phyloP scores from a whole-genome alignment of 257 asterid species.

The Salvia hispanica region DNA sequence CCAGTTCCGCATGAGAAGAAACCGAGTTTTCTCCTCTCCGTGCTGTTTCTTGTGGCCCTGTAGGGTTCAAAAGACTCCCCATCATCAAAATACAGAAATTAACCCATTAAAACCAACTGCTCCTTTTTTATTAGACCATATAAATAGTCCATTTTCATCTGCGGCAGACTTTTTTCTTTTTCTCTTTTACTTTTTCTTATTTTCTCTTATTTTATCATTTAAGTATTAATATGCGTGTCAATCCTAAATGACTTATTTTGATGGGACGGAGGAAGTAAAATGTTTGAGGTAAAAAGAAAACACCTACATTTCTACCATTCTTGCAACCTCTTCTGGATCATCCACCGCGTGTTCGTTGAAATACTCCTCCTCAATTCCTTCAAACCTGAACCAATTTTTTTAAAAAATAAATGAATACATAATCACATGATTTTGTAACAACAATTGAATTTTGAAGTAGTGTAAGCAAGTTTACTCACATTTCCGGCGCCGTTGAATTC shows the following conservation, averaged over 20 bases:
- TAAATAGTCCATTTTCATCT: too few relatives aligned
- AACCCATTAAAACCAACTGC: constrained; percentile 30
- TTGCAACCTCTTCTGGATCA: constrained; percentile 84
- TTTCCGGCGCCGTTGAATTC: constrained; percentile 59
- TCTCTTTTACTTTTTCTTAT: too few relatives aligned
- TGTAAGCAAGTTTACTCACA: constrained; percentile 36
- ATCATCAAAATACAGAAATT: neutral
- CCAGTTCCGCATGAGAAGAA: constrained; percentile 90
- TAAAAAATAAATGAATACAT: neutral
- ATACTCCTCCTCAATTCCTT: constrained; percentile 41
- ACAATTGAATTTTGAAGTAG: constrained; percentile 17
- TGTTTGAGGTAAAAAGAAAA: neutral
- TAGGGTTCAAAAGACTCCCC: neutral
- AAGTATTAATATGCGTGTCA: too few relatives aligned
- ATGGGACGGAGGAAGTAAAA: too few relatives aligned
- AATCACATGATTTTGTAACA: constrained; percentile 24
- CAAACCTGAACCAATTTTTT: constrained; percentile 45
- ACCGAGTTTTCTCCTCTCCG: constrained; percentile 74
- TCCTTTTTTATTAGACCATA: too few relatives aligned
- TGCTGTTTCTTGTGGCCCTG: constrained; percentile 76
- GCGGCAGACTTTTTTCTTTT: too few relatives aligned
- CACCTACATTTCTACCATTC: constrained; percentile 77
- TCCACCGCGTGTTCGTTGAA: constrained; percentile 72
- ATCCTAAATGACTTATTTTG: too few relatives aligned
- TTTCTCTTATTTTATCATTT: too few relatives aligned